Evolutionary conservation across 164 flowering plant genomes (phyloP).

Genomic region (Stephania cephalantha): DNA sequence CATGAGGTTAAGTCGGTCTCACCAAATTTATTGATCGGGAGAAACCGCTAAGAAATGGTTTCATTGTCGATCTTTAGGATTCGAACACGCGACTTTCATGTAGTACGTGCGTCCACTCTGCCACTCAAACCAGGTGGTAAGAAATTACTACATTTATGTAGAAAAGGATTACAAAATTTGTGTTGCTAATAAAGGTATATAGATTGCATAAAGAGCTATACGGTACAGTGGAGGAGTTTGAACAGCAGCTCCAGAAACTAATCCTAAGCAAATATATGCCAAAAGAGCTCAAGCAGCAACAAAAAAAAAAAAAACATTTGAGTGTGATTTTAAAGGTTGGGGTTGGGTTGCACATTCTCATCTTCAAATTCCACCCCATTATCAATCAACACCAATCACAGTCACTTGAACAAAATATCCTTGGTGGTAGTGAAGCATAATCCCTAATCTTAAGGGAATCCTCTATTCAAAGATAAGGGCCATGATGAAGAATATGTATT

Average conservation of each 20-base stretch:
- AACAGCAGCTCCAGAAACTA: neutral
- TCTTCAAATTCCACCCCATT: neutral
- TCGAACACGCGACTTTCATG: too few relatives aligned
- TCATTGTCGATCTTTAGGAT: too few relatives aligned
- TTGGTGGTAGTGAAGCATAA: conserved; percentile 3
- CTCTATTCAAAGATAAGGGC: conserved; percentile 8
- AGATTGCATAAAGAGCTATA: neutral
- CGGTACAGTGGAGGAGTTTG: neutral
- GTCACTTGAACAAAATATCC: conserved; percentile 1
- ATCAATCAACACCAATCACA: conserved; percentile 15
- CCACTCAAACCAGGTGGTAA: too few relatives aligned
- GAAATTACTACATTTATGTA: too few relatives aligned
- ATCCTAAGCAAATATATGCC: neutral
- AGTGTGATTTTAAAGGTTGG: neutral
- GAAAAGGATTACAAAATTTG: too few relatives aligned
- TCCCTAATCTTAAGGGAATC: conserved; percentile 14
- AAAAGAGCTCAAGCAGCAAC: neutral
- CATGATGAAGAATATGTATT: neutral
- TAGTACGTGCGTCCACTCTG: too few relatives aligned
- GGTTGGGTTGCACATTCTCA: neutral
- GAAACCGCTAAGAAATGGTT: too few relatives aligned
- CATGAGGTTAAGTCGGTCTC: too few relatives aligned
- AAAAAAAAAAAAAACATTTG: neutral
- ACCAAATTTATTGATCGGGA: too few relatives aligned
- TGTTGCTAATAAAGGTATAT: too few relatives aligned